Percentiles rank a stretch among this genome's conserved stretches.
These are phyloP conservation scores for Eimeria acervulina DNA, from an alignment of 169 alveolate species.

Conservation along the genomic window DNA sequence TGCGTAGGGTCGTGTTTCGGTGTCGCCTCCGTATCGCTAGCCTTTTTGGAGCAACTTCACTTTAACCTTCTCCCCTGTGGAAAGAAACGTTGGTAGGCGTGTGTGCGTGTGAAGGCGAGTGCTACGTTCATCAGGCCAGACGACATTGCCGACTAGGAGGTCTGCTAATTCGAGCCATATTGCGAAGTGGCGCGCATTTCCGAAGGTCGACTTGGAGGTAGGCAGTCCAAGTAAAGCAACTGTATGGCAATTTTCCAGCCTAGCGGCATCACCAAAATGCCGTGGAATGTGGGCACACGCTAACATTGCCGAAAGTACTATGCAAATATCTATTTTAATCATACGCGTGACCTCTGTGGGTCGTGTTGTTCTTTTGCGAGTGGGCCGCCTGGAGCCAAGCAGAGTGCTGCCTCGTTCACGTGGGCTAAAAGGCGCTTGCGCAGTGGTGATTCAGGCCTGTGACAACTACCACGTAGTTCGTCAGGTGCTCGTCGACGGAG, in stretches of 20 bases:
- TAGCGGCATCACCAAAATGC: background rate
- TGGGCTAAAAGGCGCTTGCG: background rate
- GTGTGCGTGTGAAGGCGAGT: background rate
- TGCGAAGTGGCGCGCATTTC: constrained; percentile 43
- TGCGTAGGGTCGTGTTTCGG: background rate
- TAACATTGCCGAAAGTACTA: background rate
- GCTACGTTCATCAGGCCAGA: background rate
- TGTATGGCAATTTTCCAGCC: background rate
- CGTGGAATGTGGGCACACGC: background rate
- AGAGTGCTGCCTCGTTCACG: background rate
- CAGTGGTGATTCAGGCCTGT: constrained; percentile 45
- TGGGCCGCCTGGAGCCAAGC: background rate
- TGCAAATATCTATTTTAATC: background rate
- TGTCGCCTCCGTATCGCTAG: background rate
- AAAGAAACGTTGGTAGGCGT: background rate
- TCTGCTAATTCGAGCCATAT: background rate
- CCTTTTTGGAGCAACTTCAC: background rate
- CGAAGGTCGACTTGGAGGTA: constrained; percentile 46
- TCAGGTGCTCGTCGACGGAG: constrained; percentile 72
- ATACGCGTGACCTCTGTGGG: background rate
- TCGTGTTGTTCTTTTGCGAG: background rate
- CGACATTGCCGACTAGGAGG: background rate
- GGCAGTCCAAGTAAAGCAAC: background rate
- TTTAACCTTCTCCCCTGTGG: background rate
- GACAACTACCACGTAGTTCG: constrained; percentile 50